These are phyloP conservation scores for Globisporangium spiculum DNA, from an alignment of 352 stramenopile genomes.

Conservation along the genomic window DNA sequence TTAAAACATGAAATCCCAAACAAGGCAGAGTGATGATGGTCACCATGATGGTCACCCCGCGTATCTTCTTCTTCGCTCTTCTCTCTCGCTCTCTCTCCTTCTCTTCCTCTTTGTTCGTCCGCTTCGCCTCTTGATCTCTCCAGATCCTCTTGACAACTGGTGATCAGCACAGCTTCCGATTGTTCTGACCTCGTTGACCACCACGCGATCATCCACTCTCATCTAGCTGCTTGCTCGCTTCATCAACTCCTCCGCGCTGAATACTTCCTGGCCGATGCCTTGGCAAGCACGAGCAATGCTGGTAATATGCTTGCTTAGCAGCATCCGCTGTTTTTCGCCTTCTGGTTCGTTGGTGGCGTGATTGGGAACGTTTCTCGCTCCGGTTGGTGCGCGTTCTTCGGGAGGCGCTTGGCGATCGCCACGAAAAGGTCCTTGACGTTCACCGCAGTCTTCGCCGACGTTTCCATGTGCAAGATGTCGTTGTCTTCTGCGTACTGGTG, in stretches of 20 bases:
- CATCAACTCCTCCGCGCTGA: background rate
- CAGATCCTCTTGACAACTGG: background rate
- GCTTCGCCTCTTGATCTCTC: constrained; percentile 17
- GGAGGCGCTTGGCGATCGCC: constrained; percentile 91
- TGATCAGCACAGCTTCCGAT: background rate
- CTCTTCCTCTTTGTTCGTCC: constrained; percentile 22
- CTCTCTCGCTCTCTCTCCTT: constrained; percentile 25
- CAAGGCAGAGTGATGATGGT: background rate
- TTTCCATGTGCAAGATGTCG: constrained; percentile 99
- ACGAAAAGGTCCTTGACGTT: constrained; percentile 99
- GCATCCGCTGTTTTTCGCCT: constrained; percentile 68
- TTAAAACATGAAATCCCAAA: constrained; percentile 38
- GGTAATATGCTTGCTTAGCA: constrained; percentile 41
- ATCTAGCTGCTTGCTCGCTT: background rate
- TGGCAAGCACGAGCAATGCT: constrained; percentile 13
- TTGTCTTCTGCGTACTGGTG: constrained; percentile 99
- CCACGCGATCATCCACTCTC: background rate
- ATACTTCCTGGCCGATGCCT: background rate
- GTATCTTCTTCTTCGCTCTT: constrained; percentile 8
- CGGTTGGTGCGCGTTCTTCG: constrained; percentile 79
- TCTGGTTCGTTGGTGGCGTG: constrained; percentile 69
- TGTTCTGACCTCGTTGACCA: background rate
- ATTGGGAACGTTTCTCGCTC: constrained; percentile 85
- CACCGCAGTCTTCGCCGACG: constrained; percentile 98
- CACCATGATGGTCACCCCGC: background rate